phyloP scores from a whole-genome alignment of 2,329 filamentous ascomycete genomes.

The Pestalotiopsis fici region DNA sequence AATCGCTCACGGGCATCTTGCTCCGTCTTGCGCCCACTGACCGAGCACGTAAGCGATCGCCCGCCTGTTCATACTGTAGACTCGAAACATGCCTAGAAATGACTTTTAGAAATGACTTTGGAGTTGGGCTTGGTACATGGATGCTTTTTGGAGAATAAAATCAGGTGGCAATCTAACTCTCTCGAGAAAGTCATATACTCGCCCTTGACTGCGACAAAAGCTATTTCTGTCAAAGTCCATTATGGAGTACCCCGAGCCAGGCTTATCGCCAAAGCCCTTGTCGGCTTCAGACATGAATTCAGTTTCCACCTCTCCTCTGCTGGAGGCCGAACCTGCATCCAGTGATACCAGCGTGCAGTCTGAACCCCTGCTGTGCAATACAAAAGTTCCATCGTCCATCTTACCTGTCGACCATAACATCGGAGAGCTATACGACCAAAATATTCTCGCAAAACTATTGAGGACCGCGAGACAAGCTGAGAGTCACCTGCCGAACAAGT shows the following conservation, averaged over 20 bases:
- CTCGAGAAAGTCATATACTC: too few relatives aligned
- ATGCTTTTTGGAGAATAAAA: too few relatives aligned
- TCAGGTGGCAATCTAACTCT: too few relatives aligned
- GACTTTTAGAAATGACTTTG: too few relatives aligned
- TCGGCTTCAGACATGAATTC: not conserved
- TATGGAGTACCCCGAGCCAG: not conserved
- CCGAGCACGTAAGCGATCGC: not conserved
- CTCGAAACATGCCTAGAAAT: too few relatives aligned
- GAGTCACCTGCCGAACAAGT: conserved; percentile 14
- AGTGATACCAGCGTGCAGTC: not conserved
- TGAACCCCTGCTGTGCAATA: not conserved
- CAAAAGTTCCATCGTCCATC: not conserved
- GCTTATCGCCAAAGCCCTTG: not conserved
- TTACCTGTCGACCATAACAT: not conserved
- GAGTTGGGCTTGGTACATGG: too few relatives aligned
- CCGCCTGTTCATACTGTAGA: not conserved
- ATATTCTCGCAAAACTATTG: conserved; percentile 14
- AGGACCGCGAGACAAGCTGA: conserved; percentile 6
- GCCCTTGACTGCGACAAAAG: not conserved
- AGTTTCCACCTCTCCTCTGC: not conserved
- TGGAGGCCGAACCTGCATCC: not conserved
- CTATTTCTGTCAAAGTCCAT: not conserved
- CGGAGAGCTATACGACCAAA: conserved; percentile 13
- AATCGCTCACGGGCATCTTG: not conserved
- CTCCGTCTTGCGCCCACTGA: not conserved